Percentiles rank a stretch among this genome's conserved stretches.
phyloP scores from a whole-genome alignment of 1,139 yeast genomes.

The Casaregolazyma suthepensis region DNA sequence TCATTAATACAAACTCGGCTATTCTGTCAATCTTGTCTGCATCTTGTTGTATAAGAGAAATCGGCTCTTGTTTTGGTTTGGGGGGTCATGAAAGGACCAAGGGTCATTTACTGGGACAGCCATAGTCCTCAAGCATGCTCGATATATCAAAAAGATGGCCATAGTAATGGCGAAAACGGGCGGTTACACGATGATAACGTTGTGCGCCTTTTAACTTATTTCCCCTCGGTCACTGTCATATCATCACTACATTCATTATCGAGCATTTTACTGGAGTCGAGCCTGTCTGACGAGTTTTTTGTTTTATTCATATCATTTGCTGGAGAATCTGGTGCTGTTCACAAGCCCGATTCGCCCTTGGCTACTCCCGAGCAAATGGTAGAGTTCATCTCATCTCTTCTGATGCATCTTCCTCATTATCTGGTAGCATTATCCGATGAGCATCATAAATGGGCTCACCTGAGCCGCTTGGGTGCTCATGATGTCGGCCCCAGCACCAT shows the following conservation, averaged over 20 bases:
- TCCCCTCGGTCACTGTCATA: constrained; percentile 2
- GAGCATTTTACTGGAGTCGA: background rate
- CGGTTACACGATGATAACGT: background rate
- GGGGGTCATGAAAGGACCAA: background rate
- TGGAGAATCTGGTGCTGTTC: background rate
- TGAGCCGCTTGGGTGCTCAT: constrained; percentile 14
- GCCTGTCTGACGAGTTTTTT: constrained; percentile 10
- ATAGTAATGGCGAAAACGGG: background rate
- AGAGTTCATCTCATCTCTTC: constrained; percentile 8
- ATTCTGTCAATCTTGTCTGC: background rate
- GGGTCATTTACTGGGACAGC: background rate
- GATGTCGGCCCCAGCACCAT: constrained; percentile 11
- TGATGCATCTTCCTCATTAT: constrained; percentile 16
- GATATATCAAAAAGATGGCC: background rate
- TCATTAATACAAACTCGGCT: background rate
- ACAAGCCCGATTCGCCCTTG: background rate
- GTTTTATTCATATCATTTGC: constrained; percentile 6
- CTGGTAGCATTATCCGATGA: constrained; percentile 15
- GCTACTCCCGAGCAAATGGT: constrained; percentile 3
- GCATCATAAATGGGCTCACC: constrained; percentile 10
- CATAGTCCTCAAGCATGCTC: background rate
- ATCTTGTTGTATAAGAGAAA: background rate
- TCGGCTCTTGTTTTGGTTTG: background rate
- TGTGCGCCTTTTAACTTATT: background rate
- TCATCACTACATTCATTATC: constrained; percentile 3